Evolutionary conservation across 306 rosid species (phyloP).

Genomic region (Alnus rubra): DNA sequence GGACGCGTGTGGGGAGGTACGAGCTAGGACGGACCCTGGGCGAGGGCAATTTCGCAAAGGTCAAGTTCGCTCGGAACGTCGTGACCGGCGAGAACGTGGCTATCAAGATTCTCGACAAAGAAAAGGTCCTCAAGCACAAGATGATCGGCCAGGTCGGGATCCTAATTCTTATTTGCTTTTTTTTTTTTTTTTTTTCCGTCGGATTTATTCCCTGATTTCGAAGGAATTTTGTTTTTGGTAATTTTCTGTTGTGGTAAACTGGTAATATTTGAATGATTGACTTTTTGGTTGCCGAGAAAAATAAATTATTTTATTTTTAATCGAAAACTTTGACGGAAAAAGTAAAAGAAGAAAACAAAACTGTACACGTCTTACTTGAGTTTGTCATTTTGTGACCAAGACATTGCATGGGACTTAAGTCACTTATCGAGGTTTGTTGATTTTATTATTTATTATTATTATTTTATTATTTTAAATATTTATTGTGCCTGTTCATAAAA

Average conservation of each 20-base stretch:
- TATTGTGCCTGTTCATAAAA: neutral
- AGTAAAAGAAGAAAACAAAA: neutral
- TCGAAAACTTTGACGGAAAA: neutral
- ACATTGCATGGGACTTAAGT: neutral
- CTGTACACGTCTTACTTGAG: neutral
- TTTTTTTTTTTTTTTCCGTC: neutral
- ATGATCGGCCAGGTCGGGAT: conserved; percentile 74
- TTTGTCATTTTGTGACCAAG: conserved; percentile 1
- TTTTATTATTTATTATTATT: neutral
- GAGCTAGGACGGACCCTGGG: conserved; percentile 89
- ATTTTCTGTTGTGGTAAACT: neutral
- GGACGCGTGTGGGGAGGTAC: conserved; percentile 74
- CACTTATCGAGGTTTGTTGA: neutral
- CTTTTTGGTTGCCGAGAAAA: conserved; percentile 17
- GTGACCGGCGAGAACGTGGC: conserved; percentile 67
- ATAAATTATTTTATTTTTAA: neutral
- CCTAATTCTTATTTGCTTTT: neutral
- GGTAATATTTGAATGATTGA: neutral
- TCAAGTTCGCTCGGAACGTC: conserved; percentile 69
- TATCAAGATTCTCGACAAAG: conserved; percentile 83
- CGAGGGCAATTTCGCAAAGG: conserved; percentile 93
- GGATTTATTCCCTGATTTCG: neutral
- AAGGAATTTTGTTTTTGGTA: neutral
- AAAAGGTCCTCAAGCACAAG: conserved; percentile 84
- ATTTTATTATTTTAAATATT: neutral